Evolutionary conservation across 129 eudicot species (phyloP), one percentile per base, ranked within the genome.

Genomic region (Glebionis coronaria): DNA sequence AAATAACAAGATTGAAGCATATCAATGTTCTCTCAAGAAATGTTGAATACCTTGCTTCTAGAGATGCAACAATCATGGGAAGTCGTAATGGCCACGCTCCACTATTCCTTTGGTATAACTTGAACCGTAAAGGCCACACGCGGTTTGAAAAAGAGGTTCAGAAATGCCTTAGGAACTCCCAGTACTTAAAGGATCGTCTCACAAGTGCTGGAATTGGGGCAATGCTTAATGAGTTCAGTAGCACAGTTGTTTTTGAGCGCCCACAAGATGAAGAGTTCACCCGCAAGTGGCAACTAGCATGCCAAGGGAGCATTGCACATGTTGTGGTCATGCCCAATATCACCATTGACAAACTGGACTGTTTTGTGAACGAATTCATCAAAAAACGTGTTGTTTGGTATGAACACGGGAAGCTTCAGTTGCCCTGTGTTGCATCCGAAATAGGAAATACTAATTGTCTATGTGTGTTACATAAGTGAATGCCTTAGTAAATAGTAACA

Each of bases 251-350:
- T n/a, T n/a, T n/a, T n/a, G n/a, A n/a, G n/a, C n/a, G n/a, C n/a
- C n/a, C n/a, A n/a, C n/a, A n/a, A n/a, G n/a, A n/a, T n/a, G n/a
- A n/a, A n/a, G n/a, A n/a, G n/a, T n/a, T n/a, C n/a, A n/a, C n/a
- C n/a, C n/a, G n/a, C n/a, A n/a, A n/a, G n/a, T 86, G 99, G 99
- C 99, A 93, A 68, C 90, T 93, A 18, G 99, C 99, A 0, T 93
- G 99, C 38, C 88, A 89, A 69, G 84, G 95, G 25, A 84, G 78
- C 68, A 93, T 93, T 88, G 97, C 99, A 3, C 99, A 93, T 68
- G 84, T 93, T 16, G 83, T 89, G 28, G 99, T 93, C 67, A 93
- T 93, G 97, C 99, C 99, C 0, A 93, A 78, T 79, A 87, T 93
- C 35, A 84, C 95, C 6, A 74, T 89, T 4, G 95, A 89, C 40